Base-by-base conservation (phyloP, 441 rosid species). In the Gossypium trilobum region DNA sequence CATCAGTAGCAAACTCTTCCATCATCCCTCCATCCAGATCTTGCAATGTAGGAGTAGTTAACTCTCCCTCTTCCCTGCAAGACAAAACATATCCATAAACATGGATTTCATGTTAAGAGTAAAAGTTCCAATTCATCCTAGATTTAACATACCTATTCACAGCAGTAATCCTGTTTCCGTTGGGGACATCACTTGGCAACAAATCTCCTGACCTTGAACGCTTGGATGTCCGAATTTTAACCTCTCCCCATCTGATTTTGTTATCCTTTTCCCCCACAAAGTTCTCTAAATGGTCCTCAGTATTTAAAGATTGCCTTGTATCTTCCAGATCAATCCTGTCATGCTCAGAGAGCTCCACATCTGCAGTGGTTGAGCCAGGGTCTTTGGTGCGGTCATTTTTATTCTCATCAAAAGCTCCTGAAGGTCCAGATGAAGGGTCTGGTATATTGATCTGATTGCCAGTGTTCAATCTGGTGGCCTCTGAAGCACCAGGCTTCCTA, bases 61-160 rank as follows among this genome's bases (percentile, higher is more conserved):
- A 70, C 29, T 69, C 63, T 66, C 81, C 82, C 58, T 77, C 75
- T 65, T 74, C 83, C 87, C 96, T 91, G 87, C 83, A 85, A 83
- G 83, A 74, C 16, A 78, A 80, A 57, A 63, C 25, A 72, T 58
- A 72, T 68, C 77, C 54, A 78, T 36, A 20, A 79, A 65, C 11
- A 67, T 29, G 57, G 52, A 61, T 77, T 70, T 44, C 17, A 64
- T 58, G 27, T 72, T 48, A 14, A 65, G 55, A 23, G 66, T 39
- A 44, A 78, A 78, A 48, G 20, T 66, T 59, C 68, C 46, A 33
- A 44, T 68, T 56, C 54, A 71, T 73, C 74, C 67, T 63, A 84
- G 70, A 75, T 74, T 60, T 73, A 48, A 73, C 85, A 68, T 81
- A 90, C 96, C 84, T 75, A 73, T 82, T 77, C 58, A 42, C 44